Evolutionary conservation across 177 flowering plant genomes (phyloP).

Genomic region (Telopea speciosissima): DNA sequence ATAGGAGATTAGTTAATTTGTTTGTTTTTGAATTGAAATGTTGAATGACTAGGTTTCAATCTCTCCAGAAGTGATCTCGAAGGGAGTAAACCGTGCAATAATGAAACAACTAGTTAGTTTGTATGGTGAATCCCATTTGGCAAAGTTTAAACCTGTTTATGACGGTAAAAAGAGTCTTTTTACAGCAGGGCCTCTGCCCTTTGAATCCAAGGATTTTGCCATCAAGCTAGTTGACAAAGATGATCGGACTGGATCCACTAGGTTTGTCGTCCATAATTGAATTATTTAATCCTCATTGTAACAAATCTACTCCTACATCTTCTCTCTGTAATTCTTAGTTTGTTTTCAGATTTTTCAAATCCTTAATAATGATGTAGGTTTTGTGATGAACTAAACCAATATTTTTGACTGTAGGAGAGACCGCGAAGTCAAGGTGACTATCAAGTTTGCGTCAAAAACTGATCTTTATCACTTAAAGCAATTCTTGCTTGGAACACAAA

Average conservation of each 20-base stretch:
- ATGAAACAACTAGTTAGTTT: conserved; percentile 23
- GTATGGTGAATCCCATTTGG: conserved; percentile 29
- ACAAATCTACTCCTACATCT: not conserved
- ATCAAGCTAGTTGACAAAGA: conserved; percentile 35
- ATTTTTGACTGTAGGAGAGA: conserved; percentile 35
- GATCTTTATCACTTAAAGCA: conserved; percentile 48
- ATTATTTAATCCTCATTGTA: not conserved
- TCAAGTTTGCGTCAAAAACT: conserved; percentile 47
- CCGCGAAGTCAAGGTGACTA: conserved; percentile 47
- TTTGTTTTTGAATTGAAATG: too few species aligned
- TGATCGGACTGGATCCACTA: conserved; percentile 9
- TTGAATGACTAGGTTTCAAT: conserved; percentile 42
- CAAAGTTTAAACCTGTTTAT: conserved; percentile 35
- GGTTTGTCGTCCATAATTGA: conserved; percentile 12
- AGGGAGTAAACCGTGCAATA: conserved; percentile 30
- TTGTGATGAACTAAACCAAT: not conserved
- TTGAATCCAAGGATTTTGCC: conserved; percentile 47
- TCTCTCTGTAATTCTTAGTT: not conserved
- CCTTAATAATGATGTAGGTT: too few species aligned
- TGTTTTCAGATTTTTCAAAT: not conserved
- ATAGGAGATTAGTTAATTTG: too few species aligned
- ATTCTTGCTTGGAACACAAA: conserved; percentile 36
- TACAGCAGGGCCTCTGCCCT: conserved; percentile 61
- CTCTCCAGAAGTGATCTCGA: conserved; percentile 51
- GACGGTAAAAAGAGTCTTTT: conserved; percentile 62